Base-by-base conservation (phyloP, 768 basidiomycete genomes). In the Tricholoma terreum region DNA sequence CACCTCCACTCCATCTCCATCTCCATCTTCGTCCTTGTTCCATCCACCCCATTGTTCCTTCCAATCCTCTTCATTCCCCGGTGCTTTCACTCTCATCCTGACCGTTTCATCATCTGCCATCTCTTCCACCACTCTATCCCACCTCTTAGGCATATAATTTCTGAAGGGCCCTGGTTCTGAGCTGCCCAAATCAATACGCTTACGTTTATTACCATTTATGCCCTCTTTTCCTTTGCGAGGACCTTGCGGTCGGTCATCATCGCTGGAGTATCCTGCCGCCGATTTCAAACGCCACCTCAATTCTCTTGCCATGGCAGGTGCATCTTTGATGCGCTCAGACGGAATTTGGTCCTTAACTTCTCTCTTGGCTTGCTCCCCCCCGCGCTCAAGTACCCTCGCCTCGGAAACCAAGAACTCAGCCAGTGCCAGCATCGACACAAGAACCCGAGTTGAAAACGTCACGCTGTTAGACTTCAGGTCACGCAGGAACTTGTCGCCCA, bases 281-380 rank as follows among this genome's bases (percentile, higher is more conserved):
- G 84, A 71, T 55, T 82, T 81, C 27, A 87, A 79, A 50, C 94
- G 81, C 94, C 94, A 97, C 43, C 89, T 78, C 43, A 97, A 73
- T 68, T 97, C 94, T 61, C 92, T 77, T 15, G 92, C 92, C 54
- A 93, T 68, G 2, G 87, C 88, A 3, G 89, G 75, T 15, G 89
- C 82, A 72, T 97, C 94, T 67, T 90, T 90, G 57, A 94, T 82
- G 54, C 85, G 83, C 61, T 95, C 94, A 8, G 67, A 63, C 1
- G 94, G 94, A 17, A 96, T 84, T 56, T 90, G 84, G 52, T 95
- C 94, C 65, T 83, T 88, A 2, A 84, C 82, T 63, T 92, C 86
- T 65, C 86, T 89, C 72, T 86, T 89, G 45, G 82, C 83, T 46
- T 82, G 74, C 9, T 92, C 91, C 12, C 77, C 75, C 14, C 85